Conservation (phyloP, 108 stramenopile genomes). For the Chaetoceros tenuissimus region DNA sequence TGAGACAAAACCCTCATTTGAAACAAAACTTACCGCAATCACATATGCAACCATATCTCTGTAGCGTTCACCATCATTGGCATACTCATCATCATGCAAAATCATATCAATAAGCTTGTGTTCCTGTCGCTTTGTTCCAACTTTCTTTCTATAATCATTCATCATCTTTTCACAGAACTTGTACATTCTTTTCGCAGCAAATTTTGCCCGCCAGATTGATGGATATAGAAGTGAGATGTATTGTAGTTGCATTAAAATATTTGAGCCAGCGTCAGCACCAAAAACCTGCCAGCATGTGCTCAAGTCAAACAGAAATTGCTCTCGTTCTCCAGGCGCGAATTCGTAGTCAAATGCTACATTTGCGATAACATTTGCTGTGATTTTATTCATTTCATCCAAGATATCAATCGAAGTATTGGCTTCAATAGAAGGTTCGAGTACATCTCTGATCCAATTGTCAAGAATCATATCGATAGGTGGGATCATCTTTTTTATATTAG, state of each 20-base stretch:
- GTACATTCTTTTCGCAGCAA: background rate
- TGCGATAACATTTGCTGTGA: too few relatives aligned
- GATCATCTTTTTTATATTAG: background rate
- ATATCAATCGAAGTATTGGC: too few relatives aligned
- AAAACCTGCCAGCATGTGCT: background rate
- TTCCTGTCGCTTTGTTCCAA: background rate
- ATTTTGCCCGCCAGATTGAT: too few relatives aligned
- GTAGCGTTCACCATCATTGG: background rate
- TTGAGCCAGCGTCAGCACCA: too few relatives aligned
- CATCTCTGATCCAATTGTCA: background rate
- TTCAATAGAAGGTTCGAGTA: too few relatives aligned
- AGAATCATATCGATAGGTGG: background rate
- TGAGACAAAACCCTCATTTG: too few relatives aligned
- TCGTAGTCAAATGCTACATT: too few relatives aligned
- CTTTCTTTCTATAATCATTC: background rate
- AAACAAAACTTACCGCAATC: too few relatives aligned
- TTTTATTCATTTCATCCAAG: too few relatives aligned
- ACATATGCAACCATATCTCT: background rate
- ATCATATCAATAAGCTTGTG: slow-evolving; percentile 5
- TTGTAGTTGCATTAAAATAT: too few relatives aligned
- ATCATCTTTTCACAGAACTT: background rate
- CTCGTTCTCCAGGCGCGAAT: too few relatives aligned
- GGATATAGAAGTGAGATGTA: too few relatives aligned
- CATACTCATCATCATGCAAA: background rate
- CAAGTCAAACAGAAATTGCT: background rate